These are phyloP conservation scores for Circinella umbellata DNA, from an alignment of 371 early-diverging fungal species.

Conservation along the genomic window DNA sequence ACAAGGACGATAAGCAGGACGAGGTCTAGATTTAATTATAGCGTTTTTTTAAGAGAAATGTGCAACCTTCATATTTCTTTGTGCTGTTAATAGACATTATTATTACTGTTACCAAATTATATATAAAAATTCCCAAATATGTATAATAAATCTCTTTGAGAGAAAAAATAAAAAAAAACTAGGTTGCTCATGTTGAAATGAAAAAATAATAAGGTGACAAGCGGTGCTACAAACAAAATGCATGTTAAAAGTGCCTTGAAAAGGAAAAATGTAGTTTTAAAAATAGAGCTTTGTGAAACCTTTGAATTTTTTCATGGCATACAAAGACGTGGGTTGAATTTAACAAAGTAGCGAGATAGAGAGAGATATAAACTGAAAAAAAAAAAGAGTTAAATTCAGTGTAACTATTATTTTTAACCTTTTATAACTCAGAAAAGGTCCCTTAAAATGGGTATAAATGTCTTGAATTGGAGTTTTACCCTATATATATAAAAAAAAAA, in stretches of 20 bases:
- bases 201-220: not conserved
- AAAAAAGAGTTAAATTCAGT: not conserved
- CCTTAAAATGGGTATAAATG: constrained; percentile 7
- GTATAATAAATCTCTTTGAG: not conserved
- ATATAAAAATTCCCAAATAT: too few relatives aligned
- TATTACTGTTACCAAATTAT: too few relatives aligned
- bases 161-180: not conserved
- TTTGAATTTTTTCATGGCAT: not conserved
- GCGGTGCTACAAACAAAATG: not conserved
- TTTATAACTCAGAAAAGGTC: constrained; percentile 1
- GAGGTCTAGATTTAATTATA: too few relatives aligned
- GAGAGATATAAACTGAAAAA: not conserved
- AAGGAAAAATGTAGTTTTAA: not conserved
- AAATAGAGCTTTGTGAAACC: not conserved
- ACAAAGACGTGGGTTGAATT: not conserved
- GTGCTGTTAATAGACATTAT: too few relatives aligned
- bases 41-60: too few relatives aligned
- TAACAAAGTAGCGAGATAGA: not conserved
- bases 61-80: too few relatives aligned
- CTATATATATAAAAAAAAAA: not conserved
- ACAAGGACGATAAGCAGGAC: too few relatives aligned
- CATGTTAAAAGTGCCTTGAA: constrained; percentile 8
- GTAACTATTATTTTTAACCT: not conserved
- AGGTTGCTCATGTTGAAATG: not conserved
- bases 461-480: not conserved